Base-by-base conservation (phyloP, 345 rosid genomes). In the Hirschfeldia incana region DNA sequence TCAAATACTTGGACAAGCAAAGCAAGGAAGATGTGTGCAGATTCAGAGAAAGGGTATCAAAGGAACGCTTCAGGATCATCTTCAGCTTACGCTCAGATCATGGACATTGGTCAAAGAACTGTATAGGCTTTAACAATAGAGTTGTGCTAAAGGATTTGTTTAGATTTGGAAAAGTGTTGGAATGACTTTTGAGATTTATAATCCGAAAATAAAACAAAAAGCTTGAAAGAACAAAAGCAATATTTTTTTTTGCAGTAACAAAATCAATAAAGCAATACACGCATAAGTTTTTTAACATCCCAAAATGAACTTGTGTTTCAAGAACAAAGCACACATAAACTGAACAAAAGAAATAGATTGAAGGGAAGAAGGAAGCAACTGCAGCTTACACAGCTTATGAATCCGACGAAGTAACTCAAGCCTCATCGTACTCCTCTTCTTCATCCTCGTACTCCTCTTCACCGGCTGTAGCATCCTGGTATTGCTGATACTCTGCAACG, bases 1-100 rank as follows among this genome's bases (percentile, higher is more conserved):
- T 73, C 82, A 9, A 51, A 39, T 16, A 53, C 59, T 57, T 49
- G 29, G 37, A 33, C 17, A 42, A 37, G 55, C 39, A 15, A 53
- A 33, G 69, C 27, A 46, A 85, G 79, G 73, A 89, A 85, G 84
- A 83, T 87, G 21, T 88, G 88, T 87, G 84, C 87, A 6, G 91
- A 89, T 33, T 85, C 15, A 17, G 69, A 70, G 46, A 67, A 57
- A 69, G 42, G n/a, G 51, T 60, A 42, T 69, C 46, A 68, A 27
- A 17, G 46, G 27, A 58, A 30, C 27, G 73, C 6, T 78, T 66
- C 81, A 57, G 68, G 53, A 57, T n/a, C 70, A 49, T 71, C 72
- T 64, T 36, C 76, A 72, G 77, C 55, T 65, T 65, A 53, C 60
- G 66, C 66, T 63, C 42, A 66, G 28, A 65, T 53, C n/a, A 63